Conservation (phyloP, 2,329 filamentous ascomycete genomes). For the Ascocoryne sarcoides region DNA sequence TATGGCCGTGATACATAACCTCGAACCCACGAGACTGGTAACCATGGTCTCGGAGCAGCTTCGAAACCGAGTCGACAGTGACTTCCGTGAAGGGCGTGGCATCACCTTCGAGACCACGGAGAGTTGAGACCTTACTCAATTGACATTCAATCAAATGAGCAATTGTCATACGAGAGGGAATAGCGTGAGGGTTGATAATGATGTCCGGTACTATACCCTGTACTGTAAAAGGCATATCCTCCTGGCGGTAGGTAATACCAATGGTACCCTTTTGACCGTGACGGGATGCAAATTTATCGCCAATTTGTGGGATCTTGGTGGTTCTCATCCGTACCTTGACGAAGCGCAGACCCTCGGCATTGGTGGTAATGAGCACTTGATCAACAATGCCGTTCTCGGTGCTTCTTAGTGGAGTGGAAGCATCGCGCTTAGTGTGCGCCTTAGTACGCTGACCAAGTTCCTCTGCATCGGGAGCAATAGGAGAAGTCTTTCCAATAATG, state of each 20-base stretch:
- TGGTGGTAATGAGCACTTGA: slow-evolving; percentile 86
- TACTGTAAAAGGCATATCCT: slow-evolving; percentile 96
- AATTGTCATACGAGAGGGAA: slow-evolving; percentile 99
- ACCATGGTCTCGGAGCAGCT: slow-evolving; percentile 75
- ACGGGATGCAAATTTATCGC: slow-evolving; percentile 97
- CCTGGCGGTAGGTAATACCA: slow-evolving; percentile 93
- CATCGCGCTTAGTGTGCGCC: slow-evolving; percentile 85
- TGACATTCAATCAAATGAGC: slow-evolving; percentile 99
- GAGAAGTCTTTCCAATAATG: slow-evolving; percentile 97
- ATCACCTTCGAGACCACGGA: slow-evolving; percentile 92
- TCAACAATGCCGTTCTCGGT: slow-evolving; percentile 97
- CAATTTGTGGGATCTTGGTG: slow-evolving; percentile 96
- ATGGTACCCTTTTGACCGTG: slow-evolving; percentile 99
- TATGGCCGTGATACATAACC: slow-evolving; percentile 98
- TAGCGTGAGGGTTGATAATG: slow-evolving; percentile 98
- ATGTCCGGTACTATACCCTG: slow-evolving; percentile 90
- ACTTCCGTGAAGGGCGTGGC: slow-evolving; percentile 97
- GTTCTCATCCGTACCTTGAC: slow-evolving; percentile 96
- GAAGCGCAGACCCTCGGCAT: slow-evolving; percentile 87
- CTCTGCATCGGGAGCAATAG: slow-evolving; percentile 84
- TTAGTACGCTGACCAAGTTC: slow-evolving; percentile 89
- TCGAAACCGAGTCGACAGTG: slow-evolving; percentile 87
- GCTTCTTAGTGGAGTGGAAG: slow-evolving; percentile 86
- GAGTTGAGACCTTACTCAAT: slow-evolving; percentile 86
- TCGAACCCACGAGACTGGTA: slow-evolving; percentile 98